Evolutionary conservation across 306 rosid species (phyloP).

Genomic region (Cucurbita ficifolia): DNA sequence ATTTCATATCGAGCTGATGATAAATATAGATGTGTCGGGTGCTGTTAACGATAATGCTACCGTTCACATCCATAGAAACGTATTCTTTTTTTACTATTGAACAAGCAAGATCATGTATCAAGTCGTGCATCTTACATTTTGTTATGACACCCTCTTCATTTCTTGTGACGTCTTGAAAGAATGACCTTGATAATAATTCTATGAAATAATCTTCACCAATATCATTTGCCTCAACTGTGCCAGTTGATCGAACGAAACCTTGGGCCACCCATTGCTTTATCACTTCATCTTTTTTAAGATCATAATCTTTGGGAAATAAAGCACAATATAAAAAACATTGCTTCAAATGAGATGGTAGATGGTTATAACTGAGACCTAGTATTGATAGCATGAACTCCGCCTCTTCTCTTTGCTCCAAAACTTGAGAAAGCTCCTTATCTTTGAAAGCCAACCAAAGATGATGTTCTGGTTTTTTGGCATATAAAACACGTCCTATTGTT

Average conservation of each 20-base stretch:
- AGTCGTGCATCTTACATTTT: neutral
- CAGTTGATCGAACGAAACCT: neutral
- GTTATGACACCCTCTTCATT: neutral
- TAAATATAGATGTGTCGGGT: neutral
- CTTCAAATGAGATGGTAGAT: neutral
- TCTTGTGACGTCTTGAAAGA: neutral
- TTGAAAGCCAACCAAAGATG: neutral
- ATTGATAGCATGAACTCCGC: neutral
- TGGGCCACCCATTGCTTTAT: neutral
- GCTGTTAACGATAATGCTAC: neutral
- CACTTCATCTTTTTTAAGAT: neutral
- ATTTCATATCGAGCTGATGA: neutral
- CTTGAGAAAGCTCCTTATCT: neutral
- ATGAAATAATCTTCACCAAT: neutral
- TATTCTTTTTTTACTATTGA: neutral
- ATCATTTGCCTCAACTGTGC: neutral
- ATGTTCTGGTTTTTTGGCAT: neutral
- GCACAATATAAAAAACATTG: constrained; percentile 3
- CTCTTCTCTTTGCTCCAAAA: neutral
- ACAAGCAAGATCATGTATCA: neutral
- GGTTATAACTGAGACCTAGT: neutral
- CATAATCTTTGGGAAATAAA: neutral
- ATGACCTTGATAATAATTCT: neutral
- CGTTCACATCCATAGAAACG: neutral
- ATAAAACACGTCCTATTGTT: neutral